Evolutionary conservation across 2,329 filamentous ascomycete genomes (phyloP).

Genomic region (Decorospora gaudefroyi): DNA sequence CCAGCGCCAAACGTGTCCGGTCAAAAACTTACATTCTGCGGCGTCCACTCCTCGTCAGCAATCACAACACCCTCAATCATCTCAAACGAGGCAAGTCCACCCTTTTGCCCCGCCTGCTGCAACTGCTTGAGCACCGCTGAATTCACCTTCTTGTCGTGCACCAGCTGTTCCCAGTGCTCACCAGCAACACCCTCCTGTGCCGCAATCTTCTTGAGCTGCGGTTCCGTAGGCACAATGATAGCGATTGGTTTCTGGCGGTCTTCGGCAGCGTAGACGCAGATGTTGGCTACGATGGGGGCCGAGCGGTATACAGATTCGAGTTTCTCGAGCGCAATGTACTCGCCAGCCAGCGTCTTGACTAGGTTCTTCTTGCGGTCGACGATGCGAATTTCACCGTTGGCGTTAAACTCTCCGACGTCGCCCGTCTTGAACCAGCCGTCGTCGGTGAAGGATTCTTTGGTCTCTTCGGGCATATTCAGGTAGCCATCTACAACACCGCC

Average conservation of each 20-base stretch:
- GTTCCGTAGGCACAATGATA: conserved; percentile 69
- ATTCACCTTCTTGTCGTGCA: conserved; percentile 68
- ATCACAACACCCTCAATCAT: conserved; percentile 76
- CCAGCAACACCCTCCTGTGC: conserved; percentile 65
- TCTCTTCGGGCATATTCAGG: conserved; percentile 85
- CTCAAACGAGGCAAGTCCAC: conserved; percentile 72
- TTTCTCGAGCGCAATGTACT: conserved; percentile 96
- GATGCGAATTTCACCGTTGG: conserved; percentile 77
- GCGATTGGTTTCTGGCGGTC: conserved; percentile 79
- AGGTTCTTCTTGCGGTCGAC: conserved; percentile 99
- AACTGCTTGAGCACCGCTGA: conserved; percentile 71
- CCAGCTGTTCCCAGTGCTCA: conserved; percentile 68
- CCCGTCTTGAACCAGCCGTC: conserved; percentile 98
- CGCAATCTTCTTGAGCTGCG: conserved; percentile 61
- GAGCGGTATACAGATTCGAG: conserved; percentile 90
- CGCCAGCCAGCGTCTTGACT: conserved; percentile 91
- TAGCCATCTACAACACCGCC: conserved; percentile 75
- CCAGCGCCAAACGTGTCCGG: neutral
- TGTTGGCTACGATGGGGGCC: conserved; percentile 75
- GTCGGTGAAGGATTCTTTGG: conserved; percentile 70
- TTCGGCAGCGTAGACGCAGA: conserved; percentile 82
- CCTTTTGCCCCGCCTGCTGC: conserved; percentile 65
- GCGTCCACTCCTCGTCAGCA: conserved; percentile 86
- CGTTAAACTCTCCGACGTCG: conserved; percentile 89
- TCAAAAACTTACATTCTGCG: conserved; percentile 71